These are phyloP conservation scores for Mycena alexandri DNA, from an alignment of 768 basidiomycete species.

Conservation along the genomic window DNA sequence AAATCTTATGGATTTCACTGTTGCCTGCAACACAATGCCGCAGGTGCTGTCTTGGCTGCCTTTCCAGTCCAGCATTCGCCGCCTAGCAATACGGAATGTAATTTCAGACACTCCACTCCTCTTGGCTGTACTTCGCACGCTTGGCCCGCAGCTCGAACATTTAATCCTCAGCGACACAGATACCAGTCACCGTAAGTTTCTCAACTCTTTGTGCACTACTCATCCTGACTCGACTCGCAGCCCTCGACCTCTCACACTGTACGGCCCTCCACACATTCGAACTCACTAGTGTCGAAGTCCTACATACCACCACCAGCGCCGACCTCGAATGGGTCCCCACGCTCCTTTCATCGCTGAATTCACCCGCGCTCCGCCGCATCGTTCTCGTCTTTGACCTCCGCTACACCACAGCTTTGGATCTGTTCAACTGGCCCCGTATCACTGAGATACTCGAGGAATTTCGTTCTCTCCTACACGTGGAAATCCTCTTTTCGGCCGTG, in stretches of 20 bases:
- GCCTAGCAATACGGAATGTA: constrained; percentile 6
- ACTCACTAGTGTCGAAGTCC: constrained; percentile 9
- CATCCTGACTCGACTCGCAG: not conserved
- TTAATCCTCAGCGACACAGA: not conserved
- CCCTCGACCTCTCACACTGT: constrained; percentile 8
- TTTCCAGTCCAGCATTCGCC: not conserved
- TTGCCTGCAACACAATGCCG: not conserved
- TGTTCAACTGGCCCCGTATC: constrained; percentile 16
- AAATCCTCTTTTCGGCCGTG: constrained; percentile 4
- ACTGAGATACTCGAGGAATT: not conserved
- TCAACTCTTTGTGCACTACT: not conserved
- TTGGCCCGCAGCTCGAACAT: constrained; percentile 12
- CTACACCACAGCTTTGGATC: not conserved
- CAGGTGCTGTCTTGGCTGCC: constrained; percentile 1
- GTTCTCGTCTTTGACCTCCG: constrained; percentile 6
- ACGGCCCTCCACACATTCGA: constrained; percentile 12
- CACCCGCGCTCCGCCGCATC: constrained; percentile 6
- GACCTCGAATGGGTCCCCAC: constrained; percentile 11
- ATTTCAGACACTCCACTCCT: not conserved
- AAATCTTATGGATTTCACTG: not conserved
- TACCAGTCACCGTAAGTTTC: constrained; percentile 1
- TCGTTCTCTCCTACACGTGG: not conserved
- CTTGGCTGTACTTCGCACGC: not conserved
- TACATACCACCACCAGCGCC: not conserved
- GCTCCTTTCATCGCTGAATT: constrained; percentile 14